Conservation (phyloP, 140 eudicot genomes). For the Ambrosia hybrid region DNA sequence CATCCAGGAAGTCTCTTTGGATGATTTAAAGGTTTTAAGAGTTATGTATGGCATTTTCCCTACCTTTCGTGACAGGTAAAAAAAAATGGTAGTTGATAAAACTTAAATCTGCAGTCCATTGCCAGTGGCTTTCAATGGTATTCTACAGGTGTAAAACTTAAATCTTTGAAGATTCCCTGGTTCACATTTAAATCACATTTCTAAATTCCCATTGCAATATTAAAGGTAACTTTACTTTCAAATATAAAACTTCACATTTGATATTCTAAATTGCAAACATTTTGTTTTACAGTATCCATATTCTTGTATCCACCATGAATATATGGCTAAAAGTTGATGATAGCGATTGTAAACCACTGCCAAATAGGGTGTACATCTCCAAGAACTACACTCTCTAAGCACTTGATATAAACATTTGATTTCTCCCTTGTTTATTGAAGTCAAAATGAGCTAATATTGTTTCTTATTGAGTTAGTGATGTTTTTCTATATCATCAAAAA, state of each 20-base stretch:
- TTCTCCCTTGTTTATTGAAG: background rate
- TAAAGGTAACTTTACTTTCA: background rate
- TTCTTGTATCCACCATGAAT: background rate
- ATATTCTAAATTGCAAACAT: too few relatives aligned
- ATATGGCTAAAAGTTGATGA: background rate
- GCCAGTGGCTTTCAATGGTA: conserved; percentile 90
- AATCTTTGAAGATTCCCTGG: conserved; percentile 24
- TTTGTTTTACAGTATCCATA: background rate
- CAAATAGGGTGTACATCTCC: background rate
- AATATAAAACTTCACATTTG: too few relatives aligned
- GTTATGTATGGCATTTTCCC: conserved; percentile 95
- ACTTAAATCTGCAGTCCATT: too few relatives aligned
- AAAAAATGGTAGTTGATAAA: too few relatives aligned
- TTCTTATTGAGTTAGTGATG: background rate
- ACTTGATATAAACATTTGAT: background rate
- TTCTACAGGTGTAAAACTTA: conserved; percentile 70
- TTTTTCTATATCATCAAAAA: background rate
- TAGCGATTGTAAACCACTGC: background rate
- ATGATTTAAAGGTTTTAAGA: conserved; percentile 76
- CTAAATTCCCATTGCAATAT: conserved; percentile 17
- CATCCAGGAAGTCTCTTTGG: conserved; percentile 67
- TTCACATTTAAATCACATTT: background rate
- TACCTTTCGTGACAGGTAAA: conserved; percentile 96
- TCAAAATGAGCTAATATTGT: background rate
- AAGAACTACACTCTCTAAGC: background rate